Evolutionary conservation across 2,329 filamentous ascomycete species (phyloP).

Genomic region (Gyromitra esculenta): DNA sequence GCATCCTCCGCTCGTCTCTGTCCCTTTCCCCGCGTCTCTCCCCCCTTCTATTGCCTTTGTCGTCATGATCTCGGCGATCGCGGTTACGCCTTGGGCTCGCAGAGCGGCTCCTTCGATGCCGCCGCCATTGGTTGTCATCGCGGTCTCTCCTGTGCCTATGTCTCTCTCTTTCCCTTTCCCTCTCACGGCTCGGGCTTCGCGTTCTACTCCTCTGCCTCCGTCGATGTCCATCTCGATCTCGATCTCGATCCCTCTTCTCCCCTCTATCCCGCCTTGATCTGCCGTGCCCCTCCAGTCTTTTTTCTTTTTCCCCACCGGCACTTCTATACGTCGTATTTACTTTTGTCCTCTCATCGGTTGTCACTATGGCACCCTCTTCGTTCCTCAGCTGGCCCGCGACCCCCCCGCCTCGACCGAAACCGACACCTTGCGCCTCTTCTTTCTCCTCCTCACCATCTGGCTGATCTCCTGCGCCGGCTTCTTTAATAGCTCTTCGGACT

Average conservation of each 20-base stretch:
- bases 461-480: conserved; percentile 59
- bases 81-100: conserved; percentile 34
- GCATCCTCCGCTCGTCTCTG: conserved; percentile 25
- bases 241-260: conserved; percentile 59
- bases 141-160: conserved; percentile 58
- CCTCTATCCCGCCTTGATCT: conserved; percentile 58
- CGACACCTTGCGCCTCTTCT: conserved; percentile 59
- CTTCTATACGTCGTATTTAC: conserved; percentile 54
- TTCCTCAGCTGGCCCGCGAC: conserved; percentile 58
- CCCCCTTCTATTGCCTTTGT: conserved; percentile 37
- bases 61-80: conserved; percentile 41
- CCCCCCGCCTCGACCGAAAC: conserved; percentile 57
- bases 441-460: conserved; percentile 54
- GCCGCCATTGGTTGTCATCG: conserved; percentile 33
- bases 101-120: conserved; percentile 42
- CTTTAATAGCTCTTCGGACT: conserved; percentile 67
- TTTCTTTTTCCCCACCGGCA: conserved; percentile 52
- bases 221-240: conserved; percentile 58
- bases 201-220: conserved; percentile 57
- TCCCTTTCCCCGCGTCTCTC: conserved; percentile 41
- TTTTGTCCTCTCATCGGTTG: conserved; percentile 56
- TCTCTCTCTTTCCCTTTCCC: conserved; percentile 57
- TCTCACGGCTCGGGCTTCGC: conserved; percentile 57
- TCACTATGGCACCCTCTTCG: conserved; percentile 55
- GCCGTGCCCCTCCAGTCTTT: conserved; percentile 53